A percentile compares a stretch with the other conserved stretches of the same genome.
Evolutionary conservation across 2,329 filamentous ascomycete genomes (phyloP).

Genomic region (Arthroderma sp.): DNA sequence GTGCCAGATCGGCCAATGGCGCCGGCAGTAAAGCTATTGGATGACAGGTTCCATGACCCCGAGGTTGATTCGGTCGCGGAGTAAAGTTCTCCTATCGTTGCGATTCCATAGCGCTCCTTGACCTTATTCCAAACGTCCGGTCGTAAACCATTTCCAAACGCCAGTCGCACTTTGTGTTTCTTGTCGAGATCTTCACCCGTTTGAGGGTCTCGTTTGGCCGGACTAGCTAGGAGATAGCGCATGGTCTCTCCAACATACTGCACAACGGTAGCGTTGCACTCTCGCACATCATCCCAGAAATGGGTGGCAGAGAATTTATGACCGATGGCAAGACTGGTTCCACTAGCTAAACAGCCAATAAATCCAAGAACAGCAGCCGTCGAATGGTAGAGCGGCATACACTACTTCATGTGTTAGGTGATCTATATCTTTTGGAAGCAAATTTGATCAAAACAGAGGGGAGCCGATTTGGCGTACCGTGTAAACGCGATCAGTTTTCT

Average conservation of each 20-base stretch:
- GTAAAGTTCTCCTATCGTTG: slow-evolving; percentile 68
- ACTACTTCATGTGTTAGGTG: slow-evolving; percentile 35
- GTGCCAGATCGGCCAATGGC: slow-evolving; percentile 64
- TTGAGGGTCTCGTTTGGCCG: slow-evolving; percentile 47
- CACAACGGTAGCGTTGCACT: slow-evolving; percentile 58
- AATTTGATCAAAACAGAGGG: not conserved
- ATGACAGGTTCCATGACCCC: slow-evolving; percentile 59
- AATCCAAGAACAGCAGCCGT: slow-evolving; percentile 63
- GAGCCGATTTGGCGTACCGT: slow-evolving; percentile 44
- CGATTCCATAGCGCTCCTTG: slow-evolving; percentile 67
- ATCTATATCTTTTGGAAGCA: slow-evolving; percentile 7
- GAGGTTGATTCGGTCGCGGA: slow-evolving; percentile 61
- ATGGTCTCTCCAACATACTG: slow-evolving; percentile 86
- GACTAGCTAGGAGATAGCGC: slow-evolving; percentile 62
- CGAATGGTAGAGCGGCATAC: slow-evolving; percentile 83
- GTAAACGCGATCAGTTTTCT: slow-evolving; percentile 56
- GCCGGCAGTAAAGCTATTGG: slow-evolving; percentile 61
- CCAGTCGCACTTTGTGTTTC: slow-evolving; percentile 58
- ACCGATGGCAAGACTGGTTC: slow-evolving; percentile 58
- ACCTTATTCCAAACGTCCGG: slow-evolving; percentile 78
- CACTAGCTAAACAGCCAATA: slow-evolving; percentile 45
- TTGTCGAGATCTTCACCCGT: slow-evolving; percentile 60
- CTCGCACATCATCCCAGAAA: slow-evolving; percentile 68
- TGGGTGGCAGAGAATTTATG: slow-evolving; percentile 64
- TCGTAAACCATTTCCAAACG: slow-evolving; percentile 74